Conservation (phyloP, 257 asterid species). For the Plectranthus barbatus region DNA sequence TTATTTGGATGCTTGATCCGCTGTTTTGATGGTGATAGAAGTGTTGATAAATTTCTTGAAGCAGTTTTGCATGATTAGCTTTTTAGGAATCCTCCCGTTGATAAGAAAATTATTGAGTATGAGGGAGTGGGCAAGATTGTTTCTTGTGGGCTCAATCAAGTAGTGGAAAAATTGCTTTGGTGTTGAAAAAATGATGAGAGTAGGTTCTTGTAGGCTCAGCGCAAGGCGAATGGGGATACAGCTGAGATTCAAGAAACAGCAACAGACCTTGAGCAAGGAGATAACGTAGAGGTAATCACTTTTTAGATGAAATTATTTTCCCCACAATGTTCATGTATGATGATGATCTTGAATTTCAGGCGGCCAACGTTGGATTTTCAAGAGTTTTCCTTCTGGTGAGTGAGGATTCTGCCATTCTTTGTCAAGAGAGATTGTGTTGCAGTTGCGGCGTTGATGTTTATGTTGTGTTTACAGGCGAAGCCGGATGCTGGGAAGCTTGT, state of each 20-base stretch:
- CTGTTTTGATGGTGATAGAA: neutral
- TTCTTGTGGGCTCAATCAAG: neutral
- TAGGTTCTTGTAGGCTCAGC: slow-evolving; percentile 14
- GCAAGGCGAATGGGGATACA: slow-evolving; percentile 20
- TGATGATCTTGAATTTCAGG: slow-evolving; percentile 24
- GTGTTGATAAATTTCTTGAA: neutral
- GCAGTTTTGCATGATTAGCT: neutral
- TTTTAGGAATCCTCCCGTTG: neutral
- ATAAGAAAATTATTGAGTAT: neutral
- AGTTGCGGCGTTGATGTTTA: neutral
- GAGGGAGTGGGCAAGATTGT: neutral
- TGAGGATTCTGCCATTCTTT: neutral
- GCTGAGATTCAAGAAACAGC: slow-evolving; percentile 9
- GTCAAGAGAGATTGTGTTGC: neutral
- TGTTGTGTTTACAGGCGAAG: slow-evolving; percentile 27
- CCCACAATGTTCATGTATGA: neutral
- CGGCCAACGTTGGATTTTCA: slow-evolving; percentile 38
- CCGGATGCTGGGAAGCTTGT: slow-evolving; percentile 41
- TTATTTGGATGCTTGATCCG: neutral
- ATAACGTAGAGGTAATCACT: slow-evolving; percentile 20
- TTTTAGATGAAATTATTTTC: neutral
- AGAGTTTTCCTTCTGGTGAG: slow-evolving; percentile 39
- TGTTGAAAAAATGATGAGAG: neutral
- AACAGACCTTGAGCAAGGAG: slow-evolving; percentile 43
- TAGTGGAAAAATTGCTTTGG: neutral